Evolutionary conservation across 805 yeast species (phyloP).

Genomic region (Candida ipomoeae): DNA sequence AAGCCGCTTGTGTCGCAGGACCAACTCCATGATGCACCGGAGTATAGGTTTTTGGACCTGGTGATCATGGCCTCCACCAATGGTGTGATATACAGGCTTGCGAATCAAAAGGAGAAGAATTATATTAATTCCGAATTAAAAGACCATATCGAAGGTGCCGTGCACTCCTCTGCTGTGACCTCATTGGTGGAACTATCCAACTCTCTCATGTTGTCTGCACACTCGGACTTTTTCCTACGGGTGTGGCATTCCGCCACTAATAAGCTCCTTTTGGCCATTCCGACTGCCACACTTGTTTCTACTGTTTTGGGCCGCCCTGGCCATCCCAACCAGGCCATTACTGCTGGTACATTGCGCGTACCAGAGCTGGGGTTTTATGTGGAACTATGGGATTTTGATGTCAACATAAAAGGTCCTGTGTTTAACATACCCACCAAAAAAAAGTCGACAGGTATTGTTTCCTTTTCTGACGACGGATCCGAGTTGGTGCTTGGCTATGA

Average conservation of each 20-base stretch:
- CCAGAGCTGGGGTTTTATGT: slow-evolving; percentile 11
- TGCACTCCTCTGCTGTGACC: slow-evolving; percentile 3
- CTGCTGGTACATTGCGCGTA: slow-evolving; percentile 11
- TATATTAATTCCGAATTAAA: not conserved
- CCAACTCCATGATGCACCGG: slow-evolving; percentile 12
- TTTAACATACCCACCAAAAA: slow-evolving; percentile 9
- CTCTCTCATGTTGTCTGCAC: slow-evolving; percentile 12
- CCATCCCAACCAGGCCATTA: slow-evolving; percentile 11
- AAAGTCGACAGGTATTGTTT: slow-evolving; percentile 6
- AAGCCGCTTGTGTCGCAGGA: not conserved
- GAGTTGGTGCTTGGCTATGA: slow-evolving; percentile 12
- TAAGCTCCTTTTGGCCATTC: slow-evolving; percentile 8
- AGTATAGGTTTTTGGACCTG: slow-evolving; percentile 14
- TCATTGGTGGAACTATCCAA: slow-evolving; percentile 9
- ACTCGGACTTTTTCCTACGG: slow-evolving; percentile 15
- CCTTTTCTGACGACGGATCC: slow-evolving; percentile 12
- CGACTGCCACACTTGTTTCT: slow-evolving; percentile 12
- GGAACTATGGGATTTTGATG: slow-evolving; percentile 18
- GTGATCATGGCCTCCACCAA: slow-evolving; percentile 8
- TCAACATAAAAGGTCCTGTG: slow-evolving; percentile 9
- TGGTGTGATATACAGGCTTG: slow-evolving; percentile 10
- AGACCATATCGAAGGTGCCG: slow-evolving; percentile 1
- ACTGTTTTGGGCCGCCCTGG: slow-evolving; percentile 12
- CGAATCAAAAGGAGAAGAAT: slow-evolving; percentile 9
- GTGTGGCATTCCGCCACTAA: slow-evolving; percentile 12